phyloP scores from a whole-genome alignment of 768 basidiomycete species.

The Tephrocybe sp. region DNA sequence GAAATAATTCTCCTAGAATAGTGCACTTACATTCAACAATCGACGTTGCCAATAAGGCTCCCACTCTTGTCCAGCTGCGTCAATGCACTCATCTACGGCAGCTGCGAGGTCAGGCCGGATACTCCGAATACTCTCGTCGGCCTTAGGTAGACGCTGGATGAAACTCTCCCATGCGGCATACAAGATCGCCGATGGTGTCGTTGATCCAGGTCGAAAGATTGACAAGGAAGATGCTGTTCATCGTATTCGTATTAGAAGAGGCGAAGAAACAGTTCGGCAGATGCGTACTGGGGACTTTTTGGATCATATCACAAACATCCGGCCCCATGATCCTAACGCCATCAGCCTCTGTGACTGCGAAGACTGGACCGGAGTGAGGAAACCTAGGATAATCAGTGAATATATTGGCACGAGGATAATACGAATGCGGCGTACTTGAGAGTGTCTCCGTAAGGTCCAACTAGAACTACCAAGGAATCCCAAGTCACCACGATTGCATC shows the following conservation, averaged over 20 bases:
- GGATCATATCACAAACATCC: conserved; percentile 83
- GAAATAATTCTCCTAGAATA: conserved; percentile 4
- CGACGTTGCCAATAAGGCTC: conserved; percentile 88
- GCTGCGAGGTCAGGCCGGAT: conserved; percentile 62
- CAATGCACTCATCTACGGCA: conserved; percentile 83
- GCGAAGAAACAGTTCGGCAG: conserved; percentile 2
- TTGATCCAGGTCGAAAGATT: conserved; percentile 91
- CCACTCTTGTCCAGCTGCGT: conserved; percentile 92
- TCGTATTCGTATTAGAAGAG: neutral
- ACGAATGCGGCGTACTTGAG: conserved; percentile 62
- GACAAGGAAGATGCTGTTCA: conserved; percentile 71
- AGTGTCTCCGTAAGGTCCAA: conserved; percentile 91
- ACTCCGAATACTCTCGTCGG: conserved; percentile 88
- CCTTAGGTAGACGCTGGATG: conserved; percentile 79
- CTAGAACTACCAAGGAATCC: conserved; percentile 73
- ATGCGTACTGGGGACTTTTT: conserved; percentile 85
- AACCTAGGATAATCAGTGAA: conserved; percentile 51
- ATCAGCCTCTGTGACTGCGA: conserved; percentile 85
- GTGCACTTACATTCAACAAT: conserved; percentile 69
- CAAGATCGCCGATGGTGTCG: conserved; percentile 86
- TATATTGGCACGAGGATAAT: neutral
- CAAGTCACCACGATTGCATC: conserved; percentile 91
- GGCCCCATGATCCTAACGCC: conserved; percentile 84
- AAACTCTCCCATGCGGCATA: conserved; percentile 92
- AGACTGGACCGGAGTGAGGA: conserved; percentile 71